A percentile compares a stretch with the other conserved stretches of the same genome.
Conservation (phyloP, 331 rosid species). For the Erythrophleum ivorense region DNA sequence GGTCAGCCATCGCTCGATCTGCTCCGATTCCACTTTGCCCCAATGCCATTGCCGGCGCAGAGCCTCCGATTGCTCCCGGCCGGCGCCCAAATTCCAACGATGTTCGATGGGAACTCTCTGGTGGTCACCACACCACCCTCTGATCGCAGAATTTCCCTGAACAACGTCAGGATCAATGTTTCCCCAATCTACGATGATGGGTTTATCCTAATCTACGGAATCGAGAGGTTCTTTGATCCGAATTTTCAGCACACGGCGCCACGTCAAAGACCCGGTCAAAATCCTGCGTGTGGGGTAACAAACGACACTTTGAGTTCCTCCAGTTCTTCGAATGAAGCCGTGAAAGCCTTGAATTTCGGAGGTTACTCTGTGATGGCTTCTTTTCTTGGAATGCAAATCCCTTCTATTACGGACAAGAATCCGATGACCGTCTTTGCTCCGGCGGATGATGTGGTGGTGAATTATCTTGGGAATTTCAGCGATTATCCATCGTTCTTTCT, state of each 20-base stretch:
- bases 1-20: constrained; percentile 82
- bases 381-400: constrained; percentile 67
- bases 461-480: constrained; percentile 39
- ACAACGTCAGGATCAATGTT: constrained; percentile 49
- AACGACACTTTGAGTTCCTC: constrained; percentile 36
- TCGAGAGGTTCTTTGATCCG: constrained; percentile 63
- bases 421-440: constrained; percentile 80
- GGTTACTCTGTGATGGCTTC: constrained; percentile 68
- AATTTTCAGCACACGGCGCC: constrained; percentile 40
- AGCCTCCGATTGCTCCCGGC: constrained; percentile 67
- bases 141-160: constrained; percentile 48
- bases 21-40: constrained; percentile 69
- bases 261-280: constrained; percentile 6
- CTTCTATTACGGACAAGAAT: constrained; percentile 44
- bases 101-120: constrained; percentile 51
- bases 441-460: constrained; percentile 51
- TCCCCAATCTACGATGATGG: constrained; percentile 74
- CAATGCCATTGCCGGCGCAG: constrained; percentile 51
- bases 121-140: constrained; percentile 53
- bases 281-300: constrained; percentile 38
- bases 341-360: constrained; percentile 43
- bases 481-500: constrained; percentile 59
- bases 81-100: constrained; percentile 69
- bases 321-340: constrained; percentile 51
- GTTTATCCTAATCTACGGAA: constrained; percentile 59